Conservation (phyloP, 305 asterid genomes). For the Fraxinus greggii region DNA sequence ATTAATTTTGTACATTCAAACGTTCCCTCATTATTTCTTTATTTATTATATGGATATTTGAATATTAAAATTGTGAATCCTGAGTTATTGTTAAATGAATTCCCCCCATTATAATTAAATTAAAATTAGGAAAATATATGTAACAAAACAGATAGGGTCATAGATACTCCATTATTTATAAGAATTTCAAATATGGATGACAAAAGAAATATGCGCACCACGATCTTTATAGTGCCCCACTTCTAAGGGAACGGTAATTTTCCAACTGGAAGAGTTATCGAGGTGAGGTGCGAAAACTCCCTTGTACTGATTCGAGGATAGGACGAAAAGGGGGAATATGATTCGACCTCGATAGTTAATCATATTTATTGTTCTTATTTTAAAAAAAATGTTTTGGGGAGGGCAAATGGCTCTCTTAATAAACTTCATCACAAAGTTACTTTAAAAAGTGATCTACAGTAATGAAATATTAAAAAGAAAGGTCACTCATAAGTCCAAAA, state of each 20-base stretch:
- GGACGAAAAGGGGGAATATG: not conserved
- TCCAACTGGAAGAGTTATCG: not conserved
- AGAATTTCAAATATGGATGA: not conserved
- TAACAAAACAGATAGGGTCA: not conserved
- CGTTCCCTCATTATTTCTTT: not conserved
- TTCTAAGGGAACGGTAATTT: not conserved
- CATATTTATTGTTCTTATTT: not conserved
- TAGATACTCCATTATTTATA: not conserved
- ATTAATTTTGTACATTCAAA: not conserved
- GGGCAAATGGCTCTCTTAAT: not conserved
- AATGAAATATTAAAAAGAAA: not conserved
- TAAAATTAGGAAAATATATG: not conserved
- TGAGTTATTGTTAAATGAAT: not conserved
- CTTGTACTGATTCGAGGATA: not conserved
- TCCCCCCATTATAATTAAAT: not conserved
- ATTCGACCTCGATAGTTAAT: not conserved
- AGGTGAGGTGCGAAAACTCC: not conserved
- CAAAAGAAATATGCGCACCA: not conserved
- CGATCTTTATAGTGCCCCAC: not conserved
- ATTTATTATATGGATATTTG: not conserved
- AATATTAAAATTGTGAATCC: not conserved
- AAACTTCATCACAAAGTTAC: not conserved
- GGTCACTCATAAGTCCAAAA: not conserved
- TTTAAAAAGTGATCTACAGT: not conserved
- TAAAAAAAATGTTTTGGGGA: not conserved